A percentile compares a stretch with the other conserved stretches of the same genome.
Conservation (phyloP, 805 yeast genomes). For the Starmerella apicola region DNA sequence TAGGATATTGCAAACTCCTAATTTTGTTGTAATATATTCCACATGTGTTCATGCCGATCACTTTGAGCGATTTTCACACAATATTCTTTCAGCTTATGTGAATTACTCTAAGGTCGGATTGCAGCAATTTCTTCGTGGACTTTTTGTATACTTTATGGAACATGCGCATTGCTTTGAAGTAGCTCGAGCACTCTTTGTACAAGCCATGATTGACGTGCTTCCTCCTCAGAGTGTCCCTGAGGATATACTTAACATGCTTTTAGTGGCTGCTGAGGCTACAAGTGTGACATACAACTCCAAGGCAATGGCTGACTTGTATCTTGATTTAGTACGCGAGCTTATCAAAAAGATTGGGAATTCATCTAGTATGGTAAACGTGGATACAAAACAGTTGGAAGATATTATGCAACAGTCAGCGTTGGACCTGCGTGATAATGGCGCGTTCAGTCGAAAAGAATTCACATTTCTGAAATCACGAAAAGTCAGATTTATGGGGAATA, state of each 20-base stretch:
- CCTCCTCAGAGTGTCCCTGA: conserved; percentile 1
- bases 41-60: conserved; percentile 48
- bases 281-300: conserved; percentile 14
- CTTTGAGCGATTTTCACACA: conserved; percentile 26
- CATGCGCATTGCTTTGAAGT: conserved; percentile 52
- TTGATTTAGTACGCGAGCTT: background rate
- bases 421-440: background rate
- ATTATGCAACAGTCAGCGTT: background rate
- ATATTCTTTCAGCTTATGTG: conserved; percentile 35
- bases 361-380: background rate
- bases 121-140: conserved; percentile 22
- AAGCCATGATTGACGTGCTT: conserved; percentile 7
- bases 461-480: background rate
- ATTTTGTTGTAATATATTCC: conserved; percentile 33
- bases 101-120: conserved; percentile 26
- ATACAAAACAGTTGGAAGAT: background rate
- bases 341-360: background rate
- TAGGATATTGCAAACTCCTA: conserved; percentile 49
- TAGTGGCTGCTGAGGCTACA: conserved; percentile 14
- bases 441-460: background rate
- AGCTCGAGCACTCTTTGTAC: conserved; percentile 14
- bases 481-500: background rate
- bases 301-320: conserved; percentile 16
- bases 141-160: conserved; percentile 38
- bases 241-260: conserved; percentile 10